Evolutionary conservation across 2,329 filamentous ascomycete genomes (phyloP).

Genomic region (Penicillium corylophilum): DNA sequence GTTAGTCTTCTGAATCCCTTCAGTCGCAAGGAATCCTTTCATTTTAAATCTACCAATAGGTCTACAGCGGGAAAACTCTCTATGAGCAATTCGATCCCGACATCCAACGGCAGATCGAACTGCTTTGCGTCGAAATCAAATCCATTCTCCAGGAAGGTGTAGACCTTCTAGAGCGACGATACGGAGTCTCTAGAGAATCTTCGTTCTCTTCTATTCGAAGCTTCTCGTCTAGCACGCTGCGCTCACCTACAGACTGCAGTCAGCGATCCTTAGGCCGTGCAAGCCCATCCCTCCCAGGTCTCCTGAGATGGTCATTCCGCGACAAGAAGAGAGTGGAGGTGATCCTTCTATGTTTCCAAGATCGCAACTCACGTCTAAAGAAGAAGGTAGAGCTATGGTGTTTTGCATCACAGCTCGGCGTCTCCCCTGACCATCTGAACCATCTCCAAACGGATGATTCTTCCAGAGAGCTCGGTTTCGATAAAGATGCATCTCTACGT

Average conservation of each 20-base stretch:
- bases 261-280: not conserved
- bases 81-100: slow-evolving; percentile 9
- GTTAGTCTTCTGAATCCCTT: not conserved
- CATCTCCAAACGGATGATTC: slow-evolving; percentile 6
- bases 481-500: slow-evolving; percentile 5
- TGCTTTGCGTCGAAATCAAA: slow-evolving; percentile 5
- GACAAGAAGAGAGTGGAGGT: slow-evolving; percentile 7
- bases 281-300: not conserved
- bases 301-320: slow-evolving; percentile 3
- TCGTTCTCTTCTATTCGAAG: not conserved
- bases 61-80: slow-evolving; percentile 4
- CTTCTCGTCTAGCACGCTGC: not conserved
- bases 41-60: not conserved
- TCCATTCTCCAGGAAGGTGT: slow-evolving; percentile 6
- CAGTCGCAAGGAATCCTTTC: not conserved
- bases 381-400: slow-evolving; percentile 8
- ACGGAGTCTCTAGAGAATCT: not conserved
- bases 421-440: slow-evolving; percentile 7
- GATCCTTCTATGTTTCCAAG: slow-evolving; percentile 3
- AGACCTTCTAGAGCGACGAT: slow-evolving; percentile 6
- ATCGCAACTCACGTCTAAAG: slow-evolving; percentile 7
- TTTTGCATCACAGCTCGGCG: slow-evolving; percentile 5
- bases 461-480: slow-evolving; percentile 2
- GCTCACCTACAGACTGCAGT: too few species aligned
- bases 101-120: slow-evolving; percentile 9